These are phyloP conservation scores for Diaporthe citri DNA, from an alignment of 2,329 filamentous ascomycete genomes.

Conservation along the genomic window DNA sequence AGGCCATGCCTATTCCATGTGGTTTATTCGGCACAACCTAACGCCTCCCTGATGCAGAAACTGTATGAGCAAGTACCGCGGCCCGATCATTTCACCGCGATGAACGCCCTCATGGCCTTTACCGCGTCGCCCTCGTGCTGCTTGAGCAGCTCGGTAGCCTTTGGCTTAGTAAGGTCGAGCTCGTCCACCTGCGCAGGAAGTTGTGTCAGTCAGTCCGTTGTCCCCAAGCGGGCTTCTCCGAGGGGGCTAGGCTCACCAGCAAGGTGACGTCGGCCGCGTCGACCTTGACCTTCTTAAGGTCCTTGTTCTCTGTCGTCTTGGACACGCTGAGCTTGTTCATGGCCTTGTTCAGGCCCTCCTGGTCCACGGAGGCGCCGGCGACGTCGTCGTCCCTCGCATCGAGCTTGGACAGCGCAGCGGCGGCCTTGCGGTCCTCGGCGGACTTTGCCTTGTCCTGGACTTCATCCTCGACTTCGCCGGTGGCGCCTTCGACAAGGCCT, in stretches of 20 bases:
- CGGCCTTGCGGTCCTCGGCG: conserved; percentile 83
- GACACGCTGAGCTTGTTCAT: conserved; percentile 71
- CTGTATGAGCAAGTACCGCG: background rate
- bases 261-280: conserved; percentile 78
- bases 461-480: conserved; percentile 71
- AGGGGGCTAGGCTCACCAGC: conserved; percentile 63
- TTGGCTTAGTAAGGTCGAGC: conserved; percentile 77
- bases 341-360: conserved; percentile 78
- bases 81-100: conserved; percentile 43
- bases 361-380: conserved; percentile 70
- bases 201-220: background rate
- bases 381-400: conserved; percentile 66
- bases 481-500: conserved; percentile 70
- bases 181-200: conserved; percentile 69
- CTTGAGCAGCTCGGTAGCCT: conserved; percentile 81
- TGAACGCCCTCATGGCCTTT: conserved; percentile 74
- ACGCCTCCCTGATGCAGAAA: conserved; percentile 30
- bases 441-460: conserved; percentile 67
- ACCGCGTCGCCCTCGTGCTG: conserved; percentile 77
- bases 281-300: conserved; percentile 76
- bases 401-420: conserved; percentile 78
- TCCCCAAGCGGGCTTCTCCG: background rate
- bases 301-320: conserved; percentile 56
- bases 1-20: background rate
- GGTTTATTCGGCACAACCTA: background rate